phyloP scores from a whole-genome alignment of 2,329 filamentous ascomycete species.

The Botryotinia narcissicola region DNA sequence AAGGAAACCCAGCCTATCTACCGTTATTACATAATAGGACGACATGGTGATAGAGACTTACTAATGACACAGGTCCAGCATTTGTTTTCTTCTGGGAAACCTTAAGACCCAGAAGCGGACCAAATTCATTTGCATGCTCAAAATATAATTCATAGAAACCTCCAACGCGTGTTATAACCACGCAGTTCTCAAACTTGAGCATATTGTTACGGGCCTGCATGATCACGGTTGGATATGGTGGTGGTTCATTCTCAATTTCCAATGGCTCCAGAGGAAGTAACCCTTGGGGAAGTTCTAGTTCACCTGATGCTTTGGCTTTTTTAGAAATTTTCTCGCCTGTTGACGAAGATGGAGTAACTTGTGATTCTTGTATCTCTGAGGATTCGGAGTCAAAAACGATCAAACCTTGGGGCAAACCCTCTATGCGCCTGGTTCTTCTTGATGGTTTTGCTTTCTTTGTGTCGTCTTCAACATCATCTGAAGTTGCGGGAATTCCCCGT shows the following conservation, averaged over 20 bases:
- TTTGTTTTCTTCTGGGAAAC: slow-evolving; percentile 77
- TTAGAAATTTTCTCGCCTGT: background rate
- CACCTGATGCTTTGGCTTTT: background rate
- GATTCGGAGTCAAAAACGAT: slow-evolving; percentile 4
- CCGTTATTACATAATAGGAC: background rate
- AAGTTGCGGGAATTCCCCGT: background rate
- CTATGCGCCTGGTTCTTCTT: background rate
- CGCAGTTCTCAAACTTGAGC: slow-evolving; percentile 84
- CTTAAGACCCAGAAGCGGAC: slow-evolving; percentile 83
- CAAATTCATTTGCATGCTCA: slow-evolving; percentile 87
- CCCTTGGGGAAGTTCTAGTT: slow-evolving; percentile 52
- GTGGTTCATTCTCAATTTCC: slow-evolving; percentile 43
- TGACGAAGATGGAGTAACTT: background rate
- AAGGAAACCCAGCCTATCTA: slow-evolving; percentile 80
- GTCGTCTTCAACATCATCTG: background rate
- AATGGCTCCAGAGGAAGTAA: slow-evolving; percentile 42
- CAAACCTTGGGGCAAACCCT: slow-evolving; percentile 17
- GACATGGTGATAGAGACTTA: slow-evolving; percentile 40
- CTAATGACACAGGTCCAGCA: slow-evolving; percentile 81
- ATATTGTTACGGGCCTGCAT: slow-evolving; percentile 87
- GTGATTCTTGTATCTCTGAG: slow-evolving; percentile 1
- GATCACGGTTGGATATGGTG: slow-evolving; percentile 80
- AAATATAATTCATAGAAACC: slow-evolving; percentile 99
- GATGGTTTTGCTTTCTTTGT: background rate
- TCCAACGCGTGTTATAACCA: slow-evolving; percentile 86